Evolutionary conservation across 83 land plant species (phyloP).

Genomic region (Thuja plicata): DNA sequence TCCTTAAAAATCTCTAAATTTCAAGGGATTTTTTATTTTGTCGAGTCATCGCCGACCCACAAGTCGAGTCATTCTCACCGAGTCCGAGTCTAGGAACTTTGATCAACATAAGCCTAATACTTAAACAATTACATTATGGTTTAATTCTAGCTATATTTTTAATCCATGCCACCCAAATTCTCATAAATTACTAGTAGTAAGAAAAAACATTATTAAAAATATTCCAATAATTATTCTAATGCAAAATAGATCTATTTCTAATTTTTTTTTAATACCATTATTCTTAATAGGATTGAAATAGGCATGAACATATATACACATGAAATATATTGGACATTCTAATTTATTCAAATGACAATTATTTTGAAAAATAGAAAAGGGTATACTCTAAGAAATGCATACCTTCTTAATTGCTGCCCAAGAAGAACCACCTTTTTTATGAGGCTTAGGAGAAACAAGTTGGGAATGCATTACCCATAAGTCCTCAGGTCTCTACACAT

Average conservation of each 20-base stretch:
- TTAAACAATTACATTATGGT: too few relatives aligned
- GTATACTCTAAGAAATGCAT: neutral
- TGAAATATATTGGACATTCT: neutral
- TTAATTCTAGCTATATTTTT: neutral
- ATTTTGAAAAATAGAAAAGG: neutral
- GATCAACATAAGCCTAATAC: neutral
- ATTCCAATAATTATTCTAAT: neutral
- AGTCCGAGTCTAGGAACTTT: too few relatives aligned
- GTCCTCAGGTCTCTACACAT: conserved; percentile 83
- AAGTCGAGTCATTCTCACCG: too few relatives aligned
- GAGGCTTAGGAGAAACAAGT: conserved; percentile 82
- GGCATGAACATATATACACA: neutral
- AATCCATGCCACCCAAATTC: neutral
- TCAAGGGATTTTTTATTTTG: too few relatives aligned
- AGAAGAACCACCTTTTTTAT: conserved; percentile 64
- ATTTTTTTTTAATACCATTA: neutral
- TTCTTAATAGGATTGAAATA: neutral
- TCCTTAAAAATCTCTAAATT: too few relatives aligned
- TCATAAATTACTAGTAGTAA: neutral
- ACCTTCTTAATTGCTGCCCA: conserved; percentile 95
- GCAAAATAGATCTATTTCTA: neutral
- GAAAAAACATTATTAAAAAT: too few relatives aligned
- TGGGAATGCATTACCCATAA: conserved; percentile 88
- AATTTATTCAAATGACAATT: neutral
- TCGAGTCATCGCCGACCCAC: too few relatives aligned